Evolutionary conservation across 2,329 filamentous ascomycete genomes (phyloP), one percentile per base, ranked within the genome.

Genomic region (Monilinia aucupariae): DNA sequence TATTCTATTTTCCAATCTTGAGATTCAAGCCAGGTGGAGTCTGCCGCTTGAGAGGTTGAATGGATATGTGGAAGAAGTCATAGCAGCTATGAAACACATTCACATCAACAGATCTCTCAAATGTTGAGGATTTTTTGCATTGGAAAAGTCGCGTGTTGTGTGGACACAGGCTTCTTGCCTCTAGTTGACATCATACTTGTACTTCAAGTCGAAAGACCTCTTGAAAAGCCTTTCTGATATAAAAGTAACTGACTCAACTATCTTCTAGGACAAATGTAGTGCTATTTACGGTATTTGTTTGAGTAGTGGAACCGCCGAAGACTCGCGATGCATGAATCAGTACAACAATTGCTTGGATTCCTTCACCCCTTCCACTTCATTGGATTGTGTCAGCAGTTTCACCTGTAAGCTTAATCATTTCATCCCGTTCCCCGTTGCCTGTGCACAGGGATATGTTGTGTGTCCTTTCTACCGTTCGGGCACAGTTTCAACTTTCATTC

Each of bases 291-390:
- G 64, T 10, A 64, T 59, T 37, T 65, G 64, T 54, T 47, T 65
- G 2, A 55, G 41, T 39, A 58, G 50, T n/a, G 64, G 64, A 1
- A 25, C 45, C 22, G 55, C 64, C 2, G 55, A 65, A 37, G 56
- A 65, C 34, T 39, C 56, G n/a, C 41, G 45, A 47, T 65, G 64
- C 50, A 65, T 65, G 64, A 50, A 27, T n/a, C 64, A 65, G 37
- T 65, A 65, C n/a, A 65, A 65, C 32, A 61, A 65, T 17, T 65
- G 64, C 48, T 59, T 65, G 32, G 62, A 61, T 30, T 64, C 64
- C 12, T 65, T 65, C 47, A 65, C 61, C 5, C 25, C 62, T 32
- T 64, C 62, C 1, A 59, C 58, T 32, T 61, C 62, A 12, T 15
- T 56, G 13, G 64, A 65, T 54, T 65, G 64, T 17, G 64, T 65